phyloP scores from a whole-genome alignment of 2,329 filamentous ascomycete genomes.

The Fusarium odoratissimum region DNA sequence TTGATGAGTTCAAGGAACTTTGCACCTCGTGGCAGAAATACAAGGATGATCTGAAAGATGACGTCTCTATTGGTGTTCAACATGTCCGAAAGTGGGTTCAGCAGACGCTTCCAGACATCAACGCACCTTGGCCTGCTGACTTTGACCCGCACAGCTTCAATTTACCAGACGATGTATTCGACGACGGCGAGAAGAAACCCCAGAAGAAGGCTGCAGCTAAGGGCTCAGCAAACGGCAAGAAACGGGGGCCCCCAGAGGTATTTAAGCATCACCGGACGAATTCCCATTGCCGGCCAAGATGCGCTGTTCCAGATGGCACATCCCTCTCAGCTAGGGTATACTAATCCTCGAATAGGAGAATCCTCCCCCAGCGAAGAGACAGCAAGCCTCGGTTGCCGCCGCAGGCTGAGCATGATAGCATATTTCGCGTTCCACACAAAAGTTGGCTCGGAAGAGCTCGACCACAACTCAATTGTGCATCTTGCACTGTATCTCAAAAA shows the following conservation, averaged over 20 bases:
- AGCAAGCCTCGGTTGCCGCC: conserved; percentile 56
- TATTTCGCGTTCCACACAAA: conserved; percentile 10
- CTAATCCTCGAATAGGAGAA: conserved; percentile 52
- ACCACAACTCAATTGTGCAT: conserved; percentile 7
- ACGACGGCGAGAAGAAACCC: conserved; percentile 79
- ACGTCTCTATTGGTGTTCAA: conserved; percentile 77
- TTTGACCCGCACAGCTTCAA: conserved; percentile 71
- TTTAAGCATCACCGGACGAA: conserved; percentile 39
- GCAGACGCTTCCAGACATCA: not conserved
- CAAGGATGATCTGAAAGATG: conserved; percentile 73
- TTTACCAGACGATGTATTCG: conserved; percentile 90
- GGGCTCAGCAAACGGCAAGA: conserved; percentile 56
- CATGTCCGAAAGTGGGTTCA: conserved; percentile 83
- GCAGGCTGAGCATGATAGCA: conserved; percentile 49
- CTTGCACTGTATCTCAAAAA: conserved; percentile 10
- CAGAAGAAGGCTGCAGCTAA: conserved; percentile 64
- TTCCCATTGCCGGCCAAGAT: conserved; percentile 22
- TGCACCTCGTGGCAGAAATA: conserved; percentile 83
- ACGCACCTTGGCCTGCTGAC: conserved; percentile 19
- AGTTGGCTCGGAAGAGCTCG: conserved; percentile 18
- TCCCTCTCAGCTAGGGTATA: conserved; percentile 22
- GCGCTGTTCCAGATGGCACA: conserved; percentile 9
- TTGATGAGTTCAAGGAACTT: conserved; percentile 86
- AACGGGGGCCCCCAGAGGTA: conserved; percentile 63
- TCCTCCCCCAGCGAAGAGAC: conserved; percentile 55